Evolutionary conservation across 306 rosid species (phyloP).

Genomic region (Prunus fruticosa): DNA sequence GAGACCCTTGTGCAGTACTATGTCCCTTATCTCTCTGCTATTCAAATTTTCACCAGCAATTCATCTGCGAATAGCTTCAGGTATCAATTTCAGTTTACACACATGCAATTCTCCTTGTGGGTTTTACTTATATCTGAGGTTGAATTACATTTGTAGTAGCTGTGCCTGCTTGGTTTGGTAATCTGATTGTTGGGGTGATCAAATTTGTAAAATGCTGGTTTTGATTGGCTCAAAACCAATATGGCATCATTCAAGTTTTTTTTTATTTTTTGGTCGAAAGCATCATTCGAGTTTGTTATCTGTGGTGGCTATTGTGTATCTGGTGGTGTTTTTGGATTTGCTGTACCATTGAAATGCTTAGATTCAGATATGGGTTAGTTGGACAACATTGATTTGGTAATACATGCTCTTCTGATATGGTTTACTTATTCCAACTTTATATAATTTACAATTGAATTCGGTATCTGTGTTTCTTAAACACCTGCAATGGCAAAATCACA

Average conservation of each 20-base stretch:
- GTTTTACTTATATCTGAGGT: not conserved
- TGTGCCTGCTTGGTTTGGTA: not conserved
- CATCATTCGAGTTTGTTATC: not conserved
- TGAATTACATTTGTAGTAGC: not conserved
- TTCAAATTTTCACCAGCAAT: slow-evolving; percentile 83
- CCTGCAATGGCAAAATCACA: slow-evolving; percentile 1
- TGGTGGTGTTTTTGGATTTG: not conserved
- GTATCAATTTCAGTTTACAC: slow-evolving; percentile 24
- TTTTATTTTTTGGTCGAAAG: not conserved
- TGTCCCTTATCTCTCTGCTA: slow-evolving; percentile 95
- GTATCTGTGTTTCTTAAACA: not conserved
- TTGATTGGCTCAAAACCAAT: not conserved
- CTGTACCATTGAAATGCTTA: not conserved
- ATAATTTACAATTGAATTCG: not conserved
- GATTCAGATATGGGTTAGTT: not conserved
- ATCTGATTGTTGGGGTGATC: not conserved
- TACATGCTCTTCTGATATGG: not conserved
- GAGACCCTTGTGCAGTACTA: slow-evolving; percentile 88
- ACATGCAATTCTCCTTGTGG: not conserved
- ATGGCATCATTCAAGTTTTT: not conserved
- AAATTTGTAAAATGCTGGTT: slow-evolving; percentile 2
- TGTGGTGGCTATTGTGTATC: not conserved
- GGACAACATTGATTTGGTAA: not conserved
- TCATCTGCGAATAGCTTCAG: slow-evolving; percentile 48
- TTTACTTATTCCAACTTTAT: not conserved